Conservation (phyloP, 495 filamentous ascomycete species). For the Aspergillus ostianus region DNA sequence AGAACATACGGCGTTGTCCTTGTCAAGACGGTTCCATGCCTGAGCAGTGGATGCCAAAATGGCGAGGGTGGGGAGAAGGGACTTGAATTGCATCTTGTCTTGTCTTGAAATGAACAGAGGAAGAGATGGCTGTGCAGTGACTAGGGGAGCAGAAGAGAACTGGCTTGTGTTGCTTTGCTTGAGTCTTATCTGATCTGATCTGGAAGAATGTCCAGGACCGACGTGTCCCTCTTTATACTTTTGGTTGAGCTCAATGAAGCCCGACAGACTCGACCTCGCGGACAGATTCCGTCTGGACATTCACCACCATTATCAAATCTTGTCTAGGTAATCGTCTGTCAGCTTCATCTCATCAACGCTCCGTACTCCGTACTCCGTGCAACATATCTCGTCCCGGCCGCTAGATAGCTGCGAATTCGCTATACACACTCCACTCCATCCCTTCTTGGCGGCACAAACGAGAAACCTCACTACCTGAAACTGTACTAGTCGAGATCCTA, state of each 20-base stretch:
- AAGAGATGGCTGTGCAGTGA: too few species aligned
- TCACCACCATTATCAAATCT: neutral
- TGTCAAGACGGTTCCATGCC: constrained; percentile 50
- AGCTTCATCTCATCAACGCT: neutral
- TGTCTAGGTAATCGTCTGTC: neutral
- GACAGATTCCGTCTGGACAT: neutral
- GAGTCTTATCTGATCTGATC: neutral
- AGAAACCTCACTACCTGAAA: neutral
- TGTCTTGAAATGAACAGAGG: neutral
- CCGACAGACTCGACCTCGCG: neutral
- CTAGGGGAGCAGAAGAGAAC: neutral
- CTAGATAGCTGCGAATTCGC: neutral
- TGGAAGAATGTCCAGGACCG: neutral
- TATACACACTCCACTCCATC: neutral
- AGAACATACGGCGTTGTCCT: constrained; percentile 50
- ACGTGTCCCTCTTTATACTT: neutral
- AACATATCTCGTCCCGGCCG: too few species aligned
- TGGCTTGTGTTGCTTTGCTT: neutral
- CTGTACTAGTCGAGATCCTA: neutral
- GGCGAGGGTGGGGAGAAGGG: constrained; percentile 6
- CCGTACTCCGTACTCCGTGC: neutral
- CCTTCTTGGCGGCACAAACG: neutral
- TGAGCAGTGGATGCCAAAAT: constrained; percentile 18
- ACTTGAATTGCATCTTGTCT: constrained; percentile 9
- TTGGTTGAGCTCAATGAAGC: neutral